Evolutionary conservation across 495 filamentous ascomycete species (phyloP).

Genomic region (Hypoxylon lienhwacheense): DNA sequence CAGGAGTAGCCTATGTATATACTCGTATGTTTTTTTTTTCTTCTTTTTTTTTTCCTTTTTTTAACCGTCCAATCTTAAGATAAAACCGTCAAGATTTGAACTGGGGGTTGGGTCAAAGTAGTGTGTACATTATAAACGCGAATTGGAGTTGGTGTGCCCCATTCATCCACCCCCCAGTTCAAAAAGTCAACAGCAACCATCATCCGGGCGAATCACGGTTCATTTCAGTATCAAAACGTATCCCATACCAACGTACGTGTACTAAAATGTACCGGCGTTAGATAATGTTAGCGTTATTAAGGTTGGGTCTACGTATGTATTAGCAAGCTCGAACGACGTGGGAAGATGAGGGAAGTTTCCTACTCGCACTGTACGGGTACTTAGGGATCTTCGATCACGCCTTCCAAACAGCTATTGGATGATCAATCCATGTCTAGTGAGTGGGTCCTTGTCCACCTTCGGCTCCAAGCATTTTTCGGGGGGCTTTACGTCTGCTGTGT

Average conservation of each 20-base stretch:
- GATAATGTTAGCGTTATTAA: too few relatives aligned
- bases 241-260: too few relatives aligned
- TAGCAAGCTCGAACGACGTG: conserved; percentile 2
- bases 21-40: conserved; percentile 27
- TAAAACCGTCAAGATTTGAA: conserved; percentile 4
- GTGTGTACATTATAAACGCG: too few relatives aligned
- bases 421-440: conserved; percentile 32
- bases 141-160: conserved; percentile 24
- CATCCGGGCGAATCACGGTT: conserved; percentile 33
- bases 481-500: conserved; percentile 44
- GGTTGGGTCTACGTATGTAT: too few relatives aligned
- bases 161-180: too few relatives aligned
- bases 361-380: conserved; percentile 38
- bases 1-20: too few relatives aligned
- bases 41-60: conserved; percentile 27
- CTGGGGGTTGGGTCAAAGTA: conserved; percentile 24
- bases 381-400: conserved; percentile 39
- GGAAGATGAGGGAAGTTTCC: not conserved
- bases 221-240: conserved; percentile 17
- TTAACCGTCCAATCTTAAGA: conserved; percentile 17
- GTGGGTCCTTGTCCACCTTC: conserved; percentile 37
- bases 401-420: conserved; percentile 35
- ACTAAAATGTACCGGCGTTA: too few relatives aligned
- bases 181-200: conserved; percentile 15
- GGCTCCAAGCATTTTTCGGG: conserved; percentile 40